phyloP scores from a whole-genome alignment of 2,329 filamentous ascomycete species.

The Xylariaceae sp. region DNA sequence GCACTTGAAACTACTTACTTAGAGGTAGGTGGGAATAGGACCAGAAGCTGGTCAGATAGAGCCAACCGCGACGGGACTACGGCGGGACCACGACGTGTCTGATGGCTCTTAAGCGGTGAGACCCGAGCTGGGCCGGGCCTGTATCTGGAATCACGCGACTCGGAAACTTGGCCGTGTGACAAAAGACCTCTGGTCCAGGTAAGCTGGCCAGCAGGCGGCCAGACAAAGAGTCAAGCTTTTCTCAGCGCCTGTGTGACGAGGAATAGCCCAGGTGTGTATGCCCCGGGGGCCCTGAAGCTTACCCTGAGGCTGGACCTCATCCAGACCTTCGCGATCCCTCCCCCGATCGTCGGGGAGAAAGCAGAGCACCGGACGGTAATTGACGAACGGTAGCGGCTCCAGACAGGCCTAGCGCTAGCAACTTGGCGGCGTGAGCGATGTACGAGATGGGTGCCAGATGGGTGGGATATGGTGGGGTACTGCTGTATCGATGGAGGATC shows the following conservation, averaged over 20 bases:
- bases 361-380: no score
- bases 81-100: constrained; percentile 6
- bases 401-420: constrained; percentile 11
- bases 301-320: constrained; percentile 6
- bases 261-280: constrained; percentile 2
- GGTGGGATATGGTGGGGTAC: constrained; percentile 18
- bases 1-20: constrained; percentile 5
- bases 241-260: constrained; percentile 7
- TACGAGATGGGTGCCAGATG: not conserved
- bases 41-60: no score
- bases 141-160: constrained; percentile 11
- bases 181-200: constrained; percentile 1
- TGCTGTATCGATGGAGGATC: constrained; percentile 1
- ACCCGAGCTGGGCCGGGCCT: constrained; percentile 11
- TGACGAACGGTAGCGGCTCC: constrained; percentile 12
- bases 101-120: constrained; percentile 8
- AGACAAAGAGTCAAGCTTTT: constrained; percentile 1
- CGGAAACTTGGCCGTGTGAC: constrained; percentile 12
- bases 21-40: no score
- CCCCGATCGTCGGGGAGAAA: constrained; percentile 3
- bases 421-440: constrained; percentile 9
- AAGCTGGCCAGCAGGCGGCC: constrained; percentile 5
- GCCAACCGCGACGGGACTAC: constrained; percentile 5
- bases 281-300: constrained; percentile 6
- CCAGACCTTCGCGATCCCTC: not conserved